Evolutionary conservation across 345 rosid species (phyloP).

Genomic region (Salix dunnii): DNA sequence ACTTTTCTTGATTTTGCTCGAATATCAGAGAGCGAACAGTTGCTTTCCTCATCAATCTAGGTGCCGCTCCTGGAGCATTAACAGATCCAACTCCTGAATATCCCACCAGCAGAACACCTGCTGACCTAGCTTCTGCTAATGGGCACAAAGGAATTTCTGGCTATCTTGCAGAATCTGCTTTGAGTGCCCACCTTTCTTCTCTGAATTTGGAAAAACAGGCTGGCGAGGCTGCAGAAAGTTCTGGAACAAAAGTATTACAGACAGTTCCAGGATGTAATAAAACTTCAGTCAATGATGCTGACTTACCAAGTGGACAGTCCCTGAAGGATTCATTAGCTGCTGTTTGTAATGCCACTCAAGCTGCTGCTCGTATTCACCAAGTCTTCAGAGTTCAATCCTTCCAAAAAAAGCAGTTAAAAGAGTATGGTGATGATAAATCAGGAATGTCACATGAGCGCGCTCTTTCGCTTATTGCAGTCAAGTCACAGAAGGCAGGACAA

Average conservation of each 20-base stretch:
- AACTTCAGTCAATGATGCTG: conserved; percentile 33
- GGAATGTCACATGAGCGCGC: conserved; percentile 65
- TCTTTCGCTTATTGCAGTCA: conserved; percentile 62
- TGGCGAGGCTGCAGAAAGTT: conserved; percentile 19
- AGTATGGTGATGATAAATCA: conserved; percentile 46
- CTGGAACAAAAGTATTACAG: conserved; percentile 35
- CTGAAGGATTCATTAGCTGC: conserved; percentile 76
- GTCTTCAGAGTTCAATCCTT: conserved; percentile 90
- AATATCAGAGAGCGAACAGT: conserved; percentile 66
- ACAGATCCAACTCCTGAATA: conserved; percentile 74
- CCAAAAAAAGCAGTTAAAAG: conserved; percentile 72
- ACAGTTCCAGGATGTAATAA: conserved; percentile 33
- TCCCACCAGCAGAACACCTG: conserved; percentile 69
- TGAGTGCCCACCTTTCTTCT: conserved; percentile 51
- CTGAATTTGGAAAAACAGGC: conserved; percentile 50
- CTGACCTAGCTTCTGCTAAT: conserved; percentile 75
- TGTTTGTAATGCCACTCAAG: conserved; percentile 79
- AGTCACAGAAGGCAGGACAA: conserved; percentile 49
- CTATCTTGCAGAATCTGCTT: conserved; percentile 77
- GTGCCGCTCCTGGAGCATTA: conserved; percentile 74
- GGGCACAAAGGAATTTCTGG: conserved; percentile 95
- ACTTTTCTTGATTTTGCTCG: conserved; percentile 1
- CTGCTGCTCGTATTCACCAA: conserved; percentile 85
- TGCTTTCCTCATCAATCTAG: conserved; percentile 71
- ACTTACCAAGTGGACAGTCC: conserved; percentile 39